A percentile compares a stretch with the other conserved stretches of the same genome.
phyloP scores from a whole-genome alignment of 2,329 filamentous ascomycete genomes.

The Colletotrichum tropicicola region DNA sequence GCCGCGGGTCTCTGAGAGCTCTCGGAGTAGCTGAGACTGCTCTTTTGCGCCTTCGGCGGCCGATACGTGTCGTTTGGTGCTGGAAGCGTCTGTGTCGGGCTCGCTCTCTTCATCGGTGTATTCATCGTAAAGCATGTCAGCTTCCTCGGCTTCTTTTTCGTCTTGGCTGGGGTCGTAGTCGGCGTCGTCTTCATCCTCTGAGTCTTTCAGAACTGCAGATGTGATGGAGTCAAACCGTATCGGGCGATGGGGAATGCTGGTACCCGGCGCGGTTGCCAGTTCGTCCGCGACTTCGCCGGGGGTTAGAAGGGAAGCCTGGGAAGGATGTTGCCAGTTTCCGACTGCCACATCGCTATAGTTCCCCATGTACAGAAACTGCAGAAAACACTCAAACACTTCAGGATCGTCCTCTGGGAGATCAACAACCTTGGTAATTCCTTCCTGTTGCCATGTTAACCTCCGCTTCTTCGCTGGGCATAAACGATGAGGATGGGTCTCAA shows the following conservation, averaged over 20 bases:
- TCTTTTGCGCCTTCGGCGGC: no score
- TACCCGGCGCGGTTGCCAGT: not conserved
- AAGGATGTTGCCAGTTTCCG: not conserved
- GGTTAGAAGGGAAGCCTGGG: not conserved
- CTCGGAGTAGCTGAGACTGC: no score
- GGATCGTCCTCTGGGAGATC: constrained; percentile 42
- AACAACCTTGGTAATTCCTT: constrained; percentile 28
- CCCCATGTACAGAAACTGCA: constrained; percentile 42
- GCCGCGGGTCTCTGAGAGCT: no score
- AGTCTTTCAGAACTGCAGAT: no score
- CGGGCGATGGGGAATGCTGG: not conserved
- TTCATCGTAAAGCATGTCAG: no score
- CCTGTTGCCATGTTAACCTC: constrained; percentile 22
- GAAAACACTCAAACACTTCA: constrained; percentile 34
- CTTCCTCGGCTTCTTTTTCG: not conserved
- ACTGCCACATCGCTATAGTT: constrained; percentile 28
- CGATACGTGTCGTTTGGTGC: not conserved
- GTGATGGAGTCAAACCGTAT: no score
- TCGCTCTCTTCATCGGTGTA: not conserved
- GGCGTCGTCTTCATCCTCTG: not conserved
- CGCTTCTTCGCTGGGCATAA: no score
- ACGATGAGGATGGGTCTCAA: no score
- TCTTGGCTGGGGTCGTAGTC: not conserved
- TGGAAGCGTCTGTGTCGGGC: not conserved
- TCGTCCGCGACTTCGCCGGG: constrained; percentile 10